A percentile compares a stretch with the other conserved stretches of the same genome.
Conservation (phyloP, 176 grass and related monocot species). For the Oryza coarctata region DNA sequence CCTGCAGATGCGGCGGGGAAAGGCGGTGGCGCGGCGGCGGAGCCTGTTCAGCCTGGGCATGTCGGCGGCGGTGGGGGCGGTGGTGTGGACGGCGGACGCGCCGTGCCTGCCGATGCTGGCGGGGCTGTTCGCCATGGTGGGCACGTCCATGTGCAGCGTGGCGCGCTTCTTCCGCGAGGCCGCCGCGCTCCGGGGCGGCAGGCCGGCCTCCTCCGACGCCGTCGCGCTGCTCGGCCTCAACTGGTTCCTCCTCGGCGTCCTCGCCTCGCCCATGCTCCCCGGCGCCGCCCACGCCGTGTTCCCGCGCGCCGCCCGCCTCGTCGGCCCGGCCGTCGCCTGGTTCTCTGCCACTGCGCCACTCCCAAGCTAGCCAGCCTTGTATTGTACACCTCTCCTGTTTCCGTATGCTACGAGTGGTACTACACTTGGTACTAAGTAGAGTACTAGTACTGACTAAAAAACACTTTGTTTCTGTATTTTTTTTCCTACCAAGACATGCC, state of each 20-base stretch:
- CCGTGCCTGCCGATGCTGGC: slow-evolving; percentile 57
- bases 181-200: not conserved
- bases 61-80: slow-evolving; percentile 51
- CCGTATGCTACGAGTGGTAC: not conserved
- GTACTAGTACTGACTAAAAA: not conserved
- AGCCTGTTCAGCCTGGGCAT: slow-evolving; percentile 58
- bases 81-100: slow-evolving; percentile 43
- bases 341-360: not conserved
- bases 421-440: not conserved
- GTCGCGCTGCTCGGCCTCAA: slow-evolving; percentile 63
- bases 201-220: slow-evolving; percentile 20
- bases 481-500: not conserved
- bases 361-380: not conserved
- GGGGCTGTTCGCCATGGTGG: slow-evolving; percentile 55
- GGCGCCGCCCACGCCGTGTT: slow-evolving; percentile 3
- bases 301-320: slow-evolving; percentile 12
- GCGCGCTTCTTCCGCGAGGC: slow-evolving; percentile 30
- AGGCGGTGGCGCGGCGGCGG: slow-evolving; percentile 15
- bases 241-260: slow-evolving; percentile 64
- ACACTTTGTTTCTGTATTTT: not conserved
- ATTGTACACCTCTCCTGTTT: not conserved
- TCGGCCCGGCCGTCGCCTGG: not conserved
- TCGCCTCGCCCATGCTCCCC: slow-evolving; percentile 52
- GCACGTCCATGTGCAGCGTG: slow-evolving; percentile 56
- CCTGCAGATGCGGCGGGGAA: not conserved